Evolutionary conservation across 2,329 filamentous ascomycete genomes (phyloP), one percentile per base, ranked within the genome.

Genomic region (Trichophyton benhamiae): DNA sequence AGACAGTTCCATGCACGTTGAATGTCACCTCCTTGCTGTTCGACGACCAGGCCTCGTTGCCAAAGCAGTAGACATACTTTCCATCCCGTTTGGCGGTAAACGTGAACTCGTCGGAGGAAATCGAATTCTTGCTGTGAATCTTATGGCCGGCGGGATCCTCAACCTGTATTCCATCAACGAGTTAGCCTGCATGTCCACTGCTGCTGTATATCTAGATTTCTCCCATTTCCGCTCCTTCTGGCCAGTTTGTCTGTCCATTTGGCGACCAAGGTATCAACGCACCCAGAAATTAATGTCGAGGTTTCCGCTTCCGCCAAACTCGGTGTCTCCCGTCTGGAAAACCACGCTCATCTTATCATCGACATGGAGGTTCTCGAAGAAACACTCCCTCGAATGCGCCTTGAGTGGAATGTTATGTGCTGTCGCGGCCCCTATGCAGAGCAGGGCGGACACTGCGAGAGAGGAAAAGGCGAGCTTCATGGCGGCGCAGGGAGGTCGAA

Each of bases 301-400:
- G 72, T 96, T 97, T 38, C 92, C 92, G 62, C 91, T 91, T 59
- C 88, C 89, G 59, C 92, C 92, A 76, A 96, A 96, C 74, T 99
- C 94, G 67, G 92, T 82, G 74, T 99, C 94, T 72, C 94, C 94
- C 63, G 97, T 92, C 79, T 97, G 94, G 82, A 95, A 99, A 33
- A 91, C 95, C 63, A 99, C 91, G 7, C 91, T 96, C 94, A 99
- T 99, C 77, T 87, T 89, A 80, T 99, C 94, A 76, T 96, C 94
- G 74, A 83, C 84, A 80, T 95, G 92, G 63, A 99, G 85, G 69
- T 81, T 77, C 79, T 99, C 94, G 80, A 96, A 89, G 82, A 97
- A 99, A 81, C 94, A 99, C 80, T 99, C 94, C 77, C 91, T 85
- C 72, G 90, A 89, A 78, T 99, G 91, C 68, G 91, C 87, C 65